Base-by-base conservation (phyloP, 495 filamentous ascomycete genomes). In the Podospora tetraspora region DNA sequence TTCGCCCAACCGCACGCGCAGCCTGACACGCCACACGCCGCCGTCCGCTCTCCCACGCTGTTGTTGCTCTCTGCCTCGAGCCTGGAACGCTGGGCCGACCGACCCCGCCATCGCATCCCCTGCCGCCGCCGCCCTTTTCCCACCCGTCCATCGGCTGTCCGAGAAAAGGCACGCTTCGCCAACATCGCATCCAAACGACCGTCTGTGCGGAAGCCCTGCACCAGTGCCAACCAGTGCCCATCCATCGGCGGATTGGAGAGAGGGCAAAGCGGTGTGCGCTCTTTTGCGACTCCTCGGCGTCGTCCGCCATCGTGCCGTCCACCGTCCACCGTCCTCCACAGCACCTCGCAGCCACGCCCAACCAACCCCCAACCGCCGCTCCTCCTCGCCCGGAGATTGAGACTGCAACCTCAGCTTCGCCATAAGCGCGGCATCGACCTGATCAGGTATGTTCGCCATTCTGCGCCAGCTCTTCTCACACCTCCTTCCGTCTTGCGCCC, bases 361-460 rank as follows among this genome's bases (percentile, higher is more conserved):
- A 25, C 25, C 56, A 52, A 29, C 56, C 57, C 69, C 64, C 23
- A 67, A 71, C 52, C 66, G 68, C 58, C 59, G n/a, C 16, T 52
- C 43, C 43, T 52, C 6, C 16, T 52, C 43, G 43, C 67, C 61
- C 69, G 74, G 74, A 76, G 71, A 76, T 76, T 76, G 72, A 69
- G 56, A 72, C 70, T 76, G 74, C 72, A 76, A 76, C 74, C 60
- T 69, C 70, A 64, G 61, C 68, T 65, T 24, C 60, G 60, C 62
- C 24, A 30, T 59, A 56, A 56, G n/a, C 22, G 62, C 27, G 16
- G 63, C 67, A 61, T 56, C 58, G 57, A 29, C 64, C 64, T 66
- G 63, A 70, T 70, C 68, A 70, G 68, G 68, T 70, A 52, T 52
- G 43, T 52, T 52, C 43, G 43, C 43, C 43, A 52, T 34, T 34